Conservation (phyloP, 2,329 filamentous ascomycete species). For the Tolypocladium album region DNA sequence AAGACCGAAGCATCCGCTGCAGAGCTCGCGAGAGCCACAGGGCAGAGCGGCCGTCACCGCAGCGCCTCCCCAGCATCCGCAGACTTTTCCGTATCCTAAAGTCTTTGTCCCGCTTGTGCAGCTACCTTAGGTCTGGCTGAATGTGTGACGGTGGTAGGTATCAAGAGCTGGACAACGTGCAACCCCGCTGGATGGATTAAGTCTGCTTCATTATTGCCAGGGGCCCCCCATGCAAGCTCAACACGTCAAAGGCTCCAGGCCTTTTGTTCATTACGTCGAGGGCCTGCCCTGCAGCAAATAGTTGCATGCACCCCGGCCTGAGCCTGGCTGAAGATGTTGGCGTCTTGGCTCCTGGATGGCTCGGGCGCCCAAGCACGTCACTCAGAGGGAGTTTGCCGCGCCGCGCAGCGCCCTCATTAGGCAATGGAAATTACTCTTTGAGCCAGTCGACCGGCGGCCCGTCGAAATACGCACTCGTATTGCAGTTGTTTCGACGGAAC, state of each 20-base stretch:
- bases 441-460: background rate
- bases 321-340: background rate
- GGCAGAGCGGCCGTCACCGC: too few relatives aligned
- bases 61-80: background rate
- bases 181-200: background rate
- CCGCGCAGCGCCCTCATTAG: background rate
- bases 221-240: background rate
- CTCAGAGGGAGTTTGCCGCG: background rate
- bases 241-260: background rate
- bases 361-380: background rate
- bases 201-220: background rate
- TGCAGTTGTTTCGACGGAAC: background rate
- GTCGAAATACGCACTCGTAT: background rate
- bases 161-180: background rate
- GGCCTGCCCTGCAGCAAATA: background rate
- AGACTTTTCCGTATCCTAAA: background rate
- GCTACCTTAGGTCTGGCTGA: background rate
- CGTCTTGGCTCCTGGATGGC: background rate
- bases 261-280: background rate
- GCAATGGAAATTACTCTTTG: background rate
- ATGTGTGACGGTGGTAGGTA: background rate
- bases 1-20: background rate
- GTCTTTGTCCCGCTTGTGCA: background rate
- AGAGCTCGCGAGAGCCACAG: background rate
- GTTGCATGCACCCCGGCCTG: background rate